Evolutionary conservation across 192 early-diverging fungal genomes (phyloP).

Genomic region (Coemansia furcata): DNA sequence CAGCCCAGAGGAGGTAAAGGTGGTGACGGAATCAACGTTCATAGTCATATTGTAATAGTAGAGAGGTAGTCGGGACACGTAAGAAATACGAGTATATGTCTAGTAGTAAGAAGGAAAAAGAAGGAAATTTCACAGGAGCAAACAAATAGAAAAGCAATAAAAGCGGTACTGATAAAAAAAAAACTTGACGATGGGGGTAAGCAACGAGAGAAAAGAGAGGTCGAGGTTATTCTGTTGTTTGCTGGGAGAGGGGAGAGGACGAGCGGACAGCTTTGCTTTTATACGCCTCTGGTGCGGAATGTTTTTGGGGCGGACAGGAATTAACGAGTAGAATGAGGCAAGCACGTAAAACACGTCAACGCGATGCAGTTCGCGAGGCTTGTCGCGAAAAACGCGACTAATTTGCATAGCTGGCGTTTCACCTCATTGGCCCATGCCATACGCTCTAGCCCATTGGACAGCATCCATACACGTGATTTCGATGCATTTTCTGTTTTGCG

Average conservation of each 20-base stretch:
- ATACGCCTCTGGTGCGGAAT: neutral
- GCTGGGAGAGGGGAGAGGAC: neutral
- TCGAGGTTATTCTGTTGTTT: neutral
- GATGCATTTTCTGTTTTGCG: neutral
- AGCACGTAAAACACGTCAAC: constrained; percentile 7
- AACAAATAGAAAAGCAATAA: neutral
- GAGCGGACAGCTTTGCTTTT: constrained; percentile 1
- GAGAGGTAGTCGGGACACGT: neutral
- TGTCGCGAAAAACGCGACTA: neutral
- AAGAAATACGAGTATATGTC: neutral
- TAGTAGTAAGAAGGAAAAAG: neutral
- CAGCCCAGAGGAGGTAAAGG: constrained; percentile 3
- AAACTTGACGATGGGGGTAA: constrained; percentile 4
- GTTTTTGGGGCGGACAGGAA: neutral
- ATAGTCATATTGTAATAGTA: constrained; percentile 9
- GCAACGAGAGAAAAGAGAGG: neutral
- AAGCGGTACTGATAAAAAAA: neutral
- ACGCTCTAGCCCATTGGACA: neutral
- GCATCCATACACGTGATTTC: neutral
- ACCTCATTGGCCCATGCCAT: neutral
- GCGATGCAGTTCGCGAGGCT: neutral
- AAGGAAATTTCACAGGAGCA: neutral
- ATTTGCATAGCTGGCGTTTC: neutral
- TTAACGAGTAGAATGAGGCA: neutral
- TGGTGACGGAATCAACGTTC: constrained; percentile 27